Base-by-base conservation (phyloP, 768 basidiomycete genomes). In the Suillus americanus region DNA sequence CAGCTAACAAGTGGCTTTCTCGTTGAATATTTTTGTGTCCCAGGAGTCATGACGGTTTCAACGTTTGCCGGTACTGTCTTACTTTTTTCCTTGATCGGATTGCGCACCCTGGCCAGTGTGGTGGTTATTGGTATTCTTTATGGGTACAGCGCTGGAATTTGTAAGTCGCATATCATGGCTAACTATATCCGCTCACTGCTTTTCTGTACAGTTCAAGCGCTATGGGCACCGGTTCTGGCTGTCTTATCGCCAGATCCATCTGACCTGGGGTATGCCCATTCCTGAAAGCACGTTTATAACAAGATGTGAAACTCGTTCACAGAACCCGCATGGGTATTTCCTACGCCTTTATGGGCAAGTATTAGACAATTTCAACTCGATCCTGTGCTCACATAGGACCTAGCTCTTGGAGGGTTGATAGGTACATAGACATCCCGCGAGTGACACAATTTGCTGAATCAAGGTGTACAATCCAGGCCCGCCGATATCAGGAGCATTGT, bases 401-500 rank as follows among this genome's bases (percentile, higher is more conserved):
- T 41, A 75, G 75, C 69, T 30, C 57, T 69, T 6, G 75, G 69
- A 43, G 73, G 70, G 20, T 70, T 72, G 45, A 60, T 73, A 45
- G 68, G 66, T 69, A 41, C 12, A 23, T 37, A 16, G n/a, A 30
- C 56, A 33, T 37, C 35, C 25, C 33, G 53, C 2, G 13, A 12
- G 40, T 40, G 2, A 46, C 23, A 37, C 43, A 25, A 77, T 72
- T 12, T 79, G 7, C 37, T 37, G 66, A 77, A 9, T 75, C 74
- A 30, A 55, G 59, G 48, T 30, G 53, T 61, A 77, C 81, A 80
- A 8, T 78, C 81, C 3, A 80, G 86, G 86, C 12, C 83, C 85
- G 0, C 87, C 88, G 1, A 82, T 88, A 63, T 82, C 82, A 40
- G 88, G 88, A 0, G 82, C 85, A 5, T 73, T 89, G 33, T 79